Base-by-base conservation (phyloP, 179 eudicot species). In the Beta corolliflora region DNA sequence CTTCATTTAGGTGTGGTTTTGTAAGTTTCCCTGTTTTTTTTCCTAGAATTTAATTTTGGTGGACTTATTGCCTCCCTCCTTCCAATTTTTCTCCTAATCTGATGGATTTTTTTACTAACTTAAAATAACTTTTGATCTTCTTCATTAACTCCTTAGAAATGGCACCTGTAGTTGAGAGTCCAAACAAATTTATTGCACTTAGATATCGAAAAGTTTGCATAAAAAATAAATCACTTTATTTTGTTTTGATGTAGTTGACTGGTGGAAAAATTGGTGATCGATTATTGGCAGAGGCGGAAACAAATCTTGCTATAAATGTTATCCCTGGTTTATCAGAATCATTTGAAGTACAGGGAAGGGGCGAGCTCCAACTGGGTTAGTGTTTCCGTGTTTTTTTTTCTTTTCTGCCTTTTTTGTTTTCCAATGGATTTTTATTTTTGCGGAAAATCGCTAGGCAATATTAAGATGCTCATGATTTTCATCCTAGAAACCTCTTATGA, bases 261-360 rank as follows among this genome's bases (percentile, higher is more conserved):
- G 98, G 99, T 85, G 98, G 97, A 63, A 95, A 91, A 87, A 96
- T 96, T 79, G 99, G 99, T 81, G 97, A 96, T 46, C 94, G 99
- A 45, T 88, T 96, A 76, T 21, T 89, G 90, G 96, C 98, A 79
- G 99, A 96, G 91, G 89, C 99, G 78, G 99, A 96, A 91, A 96
- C 98, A 79, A 96, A 96, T 84, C 98, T 96, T 81, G 98, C 99
- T 52, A 92, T 96, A 66, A 96, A 96, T 89, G 98, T 96, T 68
- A 88, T 96, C 45, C 99, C 98, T 21, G 92, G 93, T 81, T 73
- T 91, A 84, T 87, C 94, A 55, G 99, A 96, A 67, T 93, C 99
- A 46, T 96, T 76, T 86, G 99, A 96, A 90, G 99, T 95, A 77
- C 99, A 95, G 84, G 99, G 99, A 70, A 92, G 99, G 81, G 99